Base-by-base conservation (phyloP, 2,329 filamentous ascomycete species). In the Mycosphaerelloides madeirae region DNA sequence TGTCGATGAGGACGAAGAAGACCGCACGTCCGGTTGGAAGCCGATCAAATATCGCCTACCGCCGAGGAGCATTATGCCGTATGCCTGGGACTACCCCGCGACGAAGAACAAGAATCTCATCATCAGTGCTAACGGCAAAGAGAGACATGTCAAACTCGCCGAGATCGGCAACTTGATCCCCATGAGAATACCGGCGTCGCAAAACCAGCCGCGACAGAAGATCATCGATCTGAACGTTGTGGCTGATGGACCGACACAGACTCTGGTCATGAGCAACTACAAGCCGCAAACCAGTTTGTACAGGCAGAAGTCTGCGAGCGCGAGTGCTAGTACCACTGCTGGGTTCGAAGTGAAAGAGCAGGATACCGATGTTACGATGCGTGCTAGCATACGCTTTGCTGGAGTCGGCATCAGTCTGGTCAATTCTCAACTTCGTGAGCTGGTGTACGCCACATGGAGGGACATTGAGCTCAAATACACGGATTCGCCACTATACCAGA, bases 21-120 rank as follows among this genome's bases (percentile, higher is more conserved):
- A 96, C 59, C 75, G 68, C 42, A 72, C 83, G 44, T 90, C 87
- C 41, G 87, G 88, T 3, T 98, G 93, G 87, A 85, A 87, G 53
- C 90, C 89, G 2, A 87, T 98, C 50, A 79, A 88, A 41, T 98
- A 98, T 68, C 84, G 91, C 25, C 74, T 98, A 22, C 94, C 94
- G 2, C 83, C 91, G 11, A 79, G 93, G 48, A 97, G 91, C 66
- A 96, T 98, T 66, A 98, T 98, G 93, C 93, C 94, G 1, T 98
- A 98, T 61, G 91, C 93, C 1, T 98, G 93, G 93, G 94, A 98
- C 63, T 98, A 95, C 68, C 94, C 93, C 1, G 91, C 93, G 1
- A 90, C 89, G n/a, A 96, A 95, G 69, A 85, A 87, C 69, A 95
- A 93, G 60, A 93, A 96, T 64, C 79, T 98, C 31, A 81, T 97